A percentile compares a stretch with the other conserved stretches of the same genome.
phyloP scores from a whole-genome alignment of 2,329 filamentous ascomycete species.

The Diaporthe sp. region DNA sequence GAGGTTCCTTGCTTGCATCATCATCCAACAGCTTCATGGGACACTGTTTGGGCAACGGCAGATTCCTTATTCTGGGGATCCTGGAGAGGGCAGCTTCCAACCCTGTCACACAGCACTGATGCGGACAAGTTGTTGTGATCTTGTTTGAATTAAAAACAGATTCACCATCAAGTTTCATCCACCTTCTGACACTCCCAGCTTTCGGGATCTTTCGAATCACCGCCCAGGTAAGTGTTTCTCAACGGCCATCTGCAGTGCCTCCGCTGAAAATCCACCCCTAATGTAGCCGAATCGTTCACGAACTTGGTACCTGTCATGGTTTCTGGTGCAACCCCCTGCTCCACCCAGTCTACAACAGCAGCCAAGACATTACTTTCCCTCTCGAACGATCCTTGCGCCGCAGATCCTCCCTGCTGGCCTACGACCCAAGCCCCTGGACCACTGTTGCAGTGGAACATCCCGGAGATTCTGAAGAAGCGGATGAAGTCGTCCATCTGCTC shows the following conservation, averaged over 20 bases:
- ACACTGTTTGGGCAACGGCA: too few species aligned
- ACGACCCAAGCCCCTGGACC: slow-evolving; percentile 56
- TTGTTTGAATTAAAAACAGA: background rate
- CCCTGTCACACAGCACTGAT: background rate
- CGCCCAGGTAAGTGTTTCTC: slow-evolving; percentile 41
- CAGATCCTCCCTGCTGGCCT: slow-evolving; percentile 44
- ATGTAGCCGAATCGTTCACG: slow-evolving; percentile 38
- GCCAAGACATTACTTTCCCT: slow-evolving; percentile 58
- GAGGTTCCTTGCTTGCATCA: background rate
- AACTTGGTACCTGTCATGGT: slow-evolving; percentile 43
- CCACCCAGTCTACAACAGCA: slow-evolving; percentile 63
- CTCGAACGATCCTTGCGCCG: slow-evolving; percentile 46
- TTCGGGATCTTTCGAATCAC: slow-evolving; percentile 36
- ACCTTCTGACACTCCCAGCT: slow-evolving; percentile 40
- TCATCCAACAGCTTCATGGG: too few species aligned
- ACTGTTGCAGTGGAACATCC: slow-evolving; percentile 64
- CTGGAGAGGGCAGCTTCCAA: too few species aligned
- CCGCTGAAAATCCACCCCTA: slow-evolving; percentile 40
- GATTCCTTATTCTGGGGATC: too few species aligned
- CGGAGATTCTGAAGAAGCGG: slow-evolving; percentile 65
- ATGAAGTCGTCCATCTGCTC: slow-evolving; percentile 58
- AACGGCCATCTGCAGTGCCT: slow-evolving; percentile 42
- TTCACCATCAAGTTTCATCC: background rate
- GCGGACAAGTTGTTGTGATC: background rate
- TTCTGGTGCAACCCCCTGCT: slow-evolving; percentile 57